Base-by-base conservation (phyloP, 768 basidiomycete genomes). In the Psilocybe azurescens region DNA sequence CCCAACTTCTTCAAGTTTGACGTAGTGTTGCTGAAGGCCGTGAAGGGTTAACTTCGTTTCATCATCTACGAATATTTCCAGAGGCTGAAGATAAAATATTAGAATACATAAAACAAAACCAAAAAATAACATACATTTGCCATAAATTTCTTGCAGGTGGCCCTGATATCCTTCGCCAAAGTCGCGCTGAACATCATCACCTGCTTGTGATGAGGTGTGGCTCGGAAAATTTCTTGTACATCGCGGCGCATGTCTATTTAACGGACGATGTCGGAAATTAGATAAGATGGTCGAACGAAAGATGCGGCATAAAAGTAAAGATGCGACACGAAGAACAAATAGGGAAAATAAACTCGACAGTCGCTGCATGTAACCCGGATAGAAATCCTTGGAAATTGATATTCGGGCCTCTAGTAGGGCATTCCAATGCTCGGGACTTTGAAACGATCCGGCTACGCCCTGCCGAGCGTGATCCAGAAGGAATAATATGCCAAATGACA, bases 121-220 rank as follows among this genome's bases (percentile, higher is more conserved):
- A n/a, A 16, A 38, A 18, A 36, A 61, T 48, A 0, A 85, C 95
- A 65, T 70, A 98, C 97, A 73, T 94, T 97, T 33, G 93, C 93
- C 97, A 99, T 99, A 77, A 99, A 99, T 75, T 99, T 99, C 81
- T 99, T 99, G 88, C 97, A 99, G 0, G 97, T 99, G 6, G 89
- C 85, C 60, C 97, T 86, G 61, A 99, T 97, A 67, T 99, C 97
- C 83, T 99, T 99, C 60, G 94, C 89, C 63, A 99, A 80, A 1
- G 97, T 99, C 44, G 97, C 97, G 70, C 95, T 97, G 84, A 99
- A 99, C 97, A 99, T 99, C 97, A 99, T 99, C 68, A 99, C 97
- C 84, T 99, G 97, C 83, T 99, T 99, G 86, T 97, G 95, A 78
- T 97, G 97, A 54, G 97, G 97, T 18, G 97, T 99, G 16, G 94